Percentiles rank a stretch among this genome's conserved stretches.
These are phyloP conservation scores for Boechera divaricarpa DNA, from an alignment of 345 rosid genomes.

Conservation along the genomic window DNA sequence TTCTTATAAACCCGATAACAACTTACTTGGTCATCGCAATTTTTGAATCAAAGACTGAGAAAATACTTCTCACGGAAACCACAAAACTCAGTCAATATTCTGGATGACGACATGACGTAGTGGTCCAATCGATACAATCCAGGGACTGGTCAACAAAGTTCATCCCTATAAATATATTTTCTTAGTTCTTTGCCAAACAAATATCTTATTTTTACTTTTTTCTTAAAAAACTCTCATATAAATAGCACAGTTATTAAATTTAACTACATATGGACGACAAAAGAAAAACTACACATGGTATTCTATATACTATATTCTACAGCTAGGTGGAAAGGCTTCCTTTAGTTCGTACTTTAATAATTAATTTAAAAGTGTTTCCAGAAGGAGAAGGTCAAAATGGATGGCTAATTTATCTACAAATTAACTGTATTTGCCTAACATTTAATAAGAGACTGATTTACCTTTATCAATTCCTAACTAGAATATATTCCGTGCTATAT, in stretches of 20 bases:
- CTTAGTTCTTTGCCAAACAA: neutral
- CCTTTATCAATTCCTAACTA: neutral
- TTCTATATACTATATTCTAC: neutral
- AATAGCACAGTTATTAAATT: no score
- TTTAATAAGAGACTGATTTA: neutral
- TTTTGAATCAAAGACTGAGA: neutral
- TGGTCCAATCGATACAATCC: neutral
- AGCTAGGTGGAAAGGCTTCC: neutral
- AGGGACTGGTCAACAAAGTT: neutral
- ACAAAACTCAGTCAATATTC: neutral
- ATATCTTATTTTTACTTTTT: no score
- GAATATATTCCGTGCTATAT: no score
- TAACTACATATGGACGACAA: no score
- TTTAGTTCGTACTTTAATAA: neutral
- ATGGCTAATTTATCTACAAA: constrained; percentile 9
- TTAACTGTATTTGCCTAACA: neutral
- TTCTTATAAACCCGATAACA: neutral
- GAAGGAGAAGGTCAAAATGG: constrained; percentile 22
- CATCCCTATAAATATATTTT: neutral
- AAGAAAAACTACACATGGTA: neutral
- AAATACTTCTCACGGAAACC: neutral
- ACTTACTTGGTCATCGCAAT: neutral
- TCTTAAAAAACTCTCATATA: no score
- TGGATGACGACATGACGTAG: neutral
- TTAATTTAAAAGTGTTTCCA: neutral